phyloP scores from a whole-genome alignment of 2,329 filamentous ascomycete species.

The Colletotrichum lentis region DNA sequence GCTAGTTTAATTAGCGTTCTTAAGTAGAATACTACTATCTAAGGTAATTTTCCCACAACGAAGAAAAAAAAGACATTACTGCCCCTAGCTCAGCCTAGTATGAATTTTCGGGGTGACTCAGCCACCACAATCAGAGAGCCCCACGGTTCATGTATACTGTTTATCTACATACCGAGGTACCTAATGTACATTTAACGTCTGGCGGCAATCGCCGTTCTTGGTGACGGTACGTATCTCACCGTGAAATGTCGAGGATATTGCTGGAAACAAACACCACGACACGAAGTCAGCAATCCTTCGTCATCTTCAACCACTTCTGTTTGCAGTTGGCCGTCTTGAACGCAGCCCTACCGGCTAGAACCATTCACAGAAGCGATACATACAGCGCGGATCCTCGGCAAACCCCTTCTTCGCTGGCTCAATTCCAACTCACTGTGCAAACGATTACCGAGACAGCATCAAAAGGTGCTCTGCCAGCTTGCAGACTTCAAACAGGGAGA shows the following conservation, averaged over 20 bases:
- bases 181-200: no score
- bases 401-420: background rate
- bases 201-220: background rate
- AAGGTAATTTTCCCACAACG: background rate
- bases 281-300: conserved; percentile 22
- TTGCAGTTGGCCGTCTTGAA: background rate
- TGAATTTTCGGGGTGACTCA: background rate
- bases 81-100: background rate
- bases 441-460: background rate
- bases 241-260: background rate
- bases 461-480: background rate
- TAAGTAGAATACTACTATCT: no score
- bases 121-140: background rate
- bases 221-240: background rate
- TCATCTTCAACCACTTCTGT: background rate
- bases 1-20: no score
- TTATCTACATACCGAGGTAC: background rate
- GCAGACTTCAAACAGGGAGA: background rate
- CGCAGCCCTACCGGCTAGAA: conserved; percentile 8
- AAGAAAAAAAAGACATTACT: background rate
- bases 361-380: background rate
- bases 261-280: no score
- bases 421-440: background rate
- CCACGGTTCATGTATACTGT: background rate
- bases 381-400: background rate